phyloP scores from a whole-genome alignment of 495 filamentous ascomycete genomes.

The Neurospora sp. region DNA sequence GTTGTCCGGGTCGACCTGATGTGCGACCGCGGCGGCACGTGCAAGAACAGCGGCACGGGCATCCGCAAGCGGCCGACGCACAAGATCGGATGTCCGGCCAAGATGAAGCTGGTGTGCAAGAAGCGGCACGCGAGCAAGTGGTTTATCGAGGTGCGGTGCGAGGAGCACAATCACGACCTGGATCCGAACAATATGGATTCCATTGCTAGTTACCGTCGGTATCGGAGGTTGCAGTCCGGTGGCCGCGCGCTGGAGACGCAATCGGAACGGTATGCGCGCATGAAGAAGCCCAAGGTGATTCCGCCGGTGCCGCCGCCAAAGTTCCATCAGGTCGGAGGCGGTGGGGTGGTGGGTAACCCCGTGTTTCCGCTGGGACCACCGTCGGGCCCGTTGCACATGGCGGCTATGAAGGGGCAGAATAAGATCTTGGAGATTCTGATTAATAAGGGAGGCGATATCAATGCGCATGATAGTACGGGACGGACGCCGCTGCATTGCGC shows the following conservation, averaged over 20 bases:
- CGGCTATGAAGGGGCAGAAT: conserved; percentile 16
- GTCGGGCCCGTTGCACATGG: conserved; percentile 19
- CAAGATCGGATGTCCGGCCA: conserved; percentile 15
- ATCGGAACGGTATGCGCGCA: conserved; percentile 10
- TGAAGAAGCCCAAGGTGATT: conserved; percentile 2
- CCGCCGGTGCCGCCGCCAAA: conserved; percentile 9
- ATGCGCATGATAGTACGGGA: conserved; percentile 17
- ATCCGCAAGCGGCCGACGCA: conserved; percentile 16
- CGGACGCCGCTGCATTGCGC: conserved; percentile 22
- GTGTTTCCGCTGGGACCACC: conserved; percentile 1
- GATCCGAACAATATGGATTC: conserved; percentile 13
- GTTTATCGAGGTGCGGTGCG: conserved; percentile 20
- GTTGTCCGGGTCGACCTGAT: conserved; percentile 19
- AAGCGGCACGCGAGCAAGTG: conserved; percentile 19
- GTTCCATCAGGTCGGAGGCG: conserved; percentile 11
- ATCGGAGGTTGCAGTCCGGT: conserved; percentile 12
- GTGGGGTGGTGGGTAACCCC: neutral
- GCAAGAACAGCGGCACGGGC: conserved; percentile 17
- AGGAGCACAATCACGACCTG: conserved; percentile 23
- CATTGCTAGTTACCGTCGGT: conserved; percentile 19
- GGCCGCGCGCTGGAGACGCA: conserved; percentile 7
- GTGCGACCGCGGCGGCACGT: conserved; percentile 17
- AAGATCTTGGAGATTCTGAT: conserved; percentile 24
- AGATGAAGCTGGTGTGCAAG: conserved; percentile 16
- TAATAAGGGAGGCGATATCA: conserved; percentile 21